Percentiles rank a stretch among this genome's conserved stretches.
Conservation (phyloP, 2,329 filamentous ascomycete genomes). For the Trichothecium roseum region DNA sequence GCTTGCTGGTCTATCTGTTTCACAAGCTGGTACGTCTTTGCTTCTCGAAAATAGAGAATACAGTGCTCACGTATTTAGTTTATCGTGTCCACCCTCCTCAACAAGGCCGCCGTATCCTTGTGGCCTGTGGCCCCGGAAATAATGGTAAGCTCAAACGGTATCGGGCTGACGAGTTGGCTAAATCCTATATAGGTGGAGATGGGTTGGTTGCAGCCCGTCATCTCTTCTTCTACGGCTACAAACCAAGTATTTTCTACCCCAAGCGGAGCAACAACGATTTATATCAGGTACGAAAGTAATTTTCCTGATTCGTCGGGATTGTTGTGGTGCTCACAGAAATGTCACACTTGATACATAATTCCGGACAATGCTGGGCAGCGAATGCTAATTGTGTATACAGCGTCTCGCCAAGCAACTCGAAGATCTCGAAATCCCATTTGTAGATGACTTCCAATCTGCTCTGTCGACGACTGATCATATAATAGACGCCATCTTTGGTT, state of each 20-base stretch:
- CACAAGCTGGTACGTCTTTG: slow-evolving; percentile 60
- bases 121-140: slow-evolving; percentile 83
- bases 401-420: slow-evolving; percentile 77
- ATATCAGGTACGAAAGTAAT: slow-evolving; percentile 52
- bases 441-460: slow-evolving; percentile 63
- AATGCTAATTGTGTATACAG: slow-evolving; percentile 28
- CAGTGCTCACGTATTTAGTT: slow-evolving; percentile 37
- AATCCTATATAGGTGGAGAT: slow-evolving; percentile 58
- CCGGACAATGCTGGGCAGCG: slow-evolving; percentile 2
- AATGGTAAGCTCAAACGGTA: slow-evolving; percentile 37
- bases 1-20: slow-evolving; percentile 82
- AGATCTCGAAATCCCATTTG: slow-evolving; percentile 74
- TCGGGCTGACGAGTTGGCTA: not conserved
- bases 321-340: not conserved
- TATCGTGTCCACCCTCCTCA: slow-evolving; percentile 71
- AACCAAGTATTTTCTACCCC: slow-evolving; percentile 81
- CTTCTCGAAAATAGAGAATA: not conserved
- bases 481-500: slow-evolving; percentile 88
- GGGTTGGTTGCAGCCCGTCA: slow-evolving; percentile 91
- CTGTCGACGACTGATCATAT: slow-evolving; percentile 65
- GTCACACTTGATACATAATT: slow-evolving; percentile 1
- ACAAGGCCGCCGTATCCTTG: slow-evolving; percentile 62
- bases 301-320: not conserved
- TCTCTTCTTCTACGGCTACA: slow-evolving; percentile 84
- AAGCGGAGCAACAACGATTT: slow-evolving; percentile 86